phyloP scores from a whole-genome alignment of 495 filamentous ascomycete genomes.

The Neurospora sp. region DNA sequence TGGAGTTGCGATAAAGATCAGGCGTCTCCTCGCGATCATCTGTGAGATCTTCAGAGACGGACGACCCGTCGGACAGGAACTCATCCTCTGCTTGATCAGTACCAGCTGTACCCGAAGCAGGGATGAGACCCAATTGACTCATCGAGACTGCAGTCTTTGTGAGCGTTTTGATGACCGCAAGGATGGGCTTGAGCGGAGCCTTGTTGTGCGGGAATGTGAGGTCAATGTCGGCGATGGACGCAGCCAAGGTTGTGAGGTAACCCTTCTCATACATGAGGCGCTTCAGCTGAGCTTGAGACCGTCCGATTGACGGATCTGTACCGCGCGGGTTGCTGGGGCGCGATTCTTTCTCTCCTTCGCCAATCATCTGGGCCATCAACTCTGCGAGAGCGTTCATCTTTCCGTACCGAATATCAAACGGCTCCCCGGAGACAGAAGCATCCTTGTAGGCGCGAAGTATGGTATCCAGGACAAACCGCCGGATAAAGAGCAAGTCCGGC shows the following conservation, averaged over 20 bases:
- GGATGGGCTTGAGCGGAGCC: conserved; percentile 89
- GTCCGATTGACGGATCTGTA: conserved; percentile 19
- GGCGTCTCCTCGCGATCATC: conserved; percentile 92
- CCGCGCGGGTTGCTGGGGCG: conserved; percentile 29
- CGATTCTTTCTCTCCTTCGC: conserved; percentile 55
- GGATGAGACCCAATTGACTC: conserved; percentile 66
- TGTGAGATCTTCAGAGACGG: conserved; percentile 67
- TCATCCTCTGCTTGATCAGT: conserved; percentile 60
- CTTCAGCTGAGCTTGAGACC: conserved; percentile 64
- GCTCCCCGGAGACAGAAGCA: conserved; percentile 65
- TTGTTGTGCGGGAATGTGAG: conserved; percentile 89
- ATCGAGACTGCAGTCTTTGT: conserved; percentile 79
- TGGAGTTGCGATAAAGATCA: conserved; percentile 92
- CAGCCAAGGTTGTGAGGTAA: conserved; percentile 76
- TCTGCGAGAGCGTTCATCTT: conserved; percentile 78
- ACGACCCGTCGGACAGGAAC: conserved; percentile 71
- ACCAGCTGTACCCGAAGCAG: conserved; percentile 48
- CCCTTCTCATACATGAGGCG: conserved; percentile 98
- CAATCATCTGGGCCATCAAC: conserved; percentile 86
- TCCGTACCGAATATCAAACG: conserved; percentile 79
- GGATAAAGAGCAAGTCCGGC: conserved; percentile 79
- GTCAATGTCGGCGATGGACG: conserved; percentile 93
- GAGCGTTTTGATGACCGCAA: conserved; percentile 76
- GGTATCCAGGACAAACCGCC: conserved; percentile 90
- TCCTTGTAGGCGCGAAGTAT: conserved; percentile 87